Conservation (phyloP, 208 protist genomes). For the Perkinsela sp. region DNA sequence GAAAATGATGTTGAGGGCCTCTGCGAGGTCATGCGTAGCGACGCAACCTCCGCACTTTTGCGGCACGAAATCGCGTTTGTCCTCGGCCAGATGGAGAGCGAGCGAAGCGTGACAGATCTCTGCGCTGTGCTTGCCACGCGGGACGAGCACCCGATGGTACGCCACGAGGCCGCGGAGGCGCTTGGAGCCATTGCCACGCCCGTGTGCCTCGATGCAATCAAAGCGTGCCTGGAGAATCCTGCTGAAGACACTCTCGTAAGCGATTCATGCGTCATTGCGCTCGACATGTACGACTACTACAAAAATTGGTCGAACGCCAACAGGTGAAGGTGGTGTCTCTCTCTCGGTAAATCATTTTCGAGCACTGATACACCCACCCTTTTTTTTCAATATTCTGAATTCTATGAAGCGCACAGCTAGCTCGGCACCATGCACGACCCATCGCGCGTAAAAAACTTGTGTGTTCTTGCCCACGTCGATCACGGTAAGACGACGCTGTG, state of each 20-base stretch:
- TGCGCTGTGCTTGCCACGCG: conserved; percentile 28
- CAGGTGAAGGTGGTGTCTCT: no score
- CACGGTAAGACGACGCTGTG: conserved; percentile 95
- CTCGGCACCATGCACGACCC: conserved; percentile 16
- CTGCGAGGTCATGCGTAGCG: conserved; percentile 40
- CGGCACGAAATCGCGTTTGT: conserved; percentile 90
- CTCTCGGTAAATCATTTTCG: no score
- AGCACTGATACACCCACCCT: no score
- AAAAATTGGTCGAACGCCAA: conserved; percentile 4
- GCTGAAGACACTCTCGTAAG: conserved; percentile 8
- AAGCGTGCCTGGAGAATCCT: conserved; percentile 5
- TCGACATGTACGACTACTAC: conserved; percentile 15
- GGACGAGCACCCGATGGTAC: conserved; percentile 76
- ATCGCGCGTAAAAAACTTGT: conserved; percentile 73
- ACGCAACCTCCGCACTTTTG: conserved; percentile 62
- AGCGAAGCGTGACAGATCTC: conserved; percentile 24
- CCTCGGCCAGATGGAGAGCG: conserved; percentile 79
- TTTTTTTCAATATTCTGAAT: no score
- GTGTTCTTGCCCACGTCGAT: conserved; percentile 91
- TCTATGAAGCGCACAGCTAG: no score
- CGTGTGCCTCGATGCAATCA: conserved; percentile 7
- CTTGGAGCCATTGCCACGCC: conserved; percentile 73
- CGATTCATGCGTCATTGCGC: conserved; percentile 13
- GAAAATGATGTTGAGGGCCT: conserved; percentile 33
- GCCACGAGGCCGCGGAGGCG: conserved; percentile 86